phyloP scores from a whole-genome alignment of 768 basidiomycete genomes.

The Phanerochaete carnosa region DNA sequence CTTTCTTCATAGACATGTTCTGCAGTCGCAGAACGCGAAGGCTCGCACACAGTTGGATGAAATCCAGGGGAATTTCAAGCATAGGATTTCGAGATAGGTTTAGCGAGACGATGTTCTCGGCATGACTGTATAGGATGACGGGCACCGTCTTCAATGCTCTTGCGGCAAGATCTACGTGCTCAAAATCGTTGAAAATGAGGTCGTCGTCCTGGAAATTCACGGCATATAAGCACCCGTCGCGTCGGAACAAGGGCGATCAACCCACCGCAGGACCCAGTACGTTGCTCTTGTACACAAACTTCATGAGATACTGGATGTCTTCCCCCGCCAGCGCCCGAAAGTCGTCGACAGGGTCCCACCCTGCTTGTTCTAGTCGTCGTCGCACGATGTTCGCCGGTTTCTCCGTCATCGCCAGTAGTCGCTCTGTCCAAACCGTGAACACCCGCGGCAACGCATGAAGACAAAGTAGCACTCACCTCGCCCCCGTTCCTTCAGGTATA shows the following conservation, averaged over 20 bases:
- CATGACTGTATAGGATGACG: slow-evolving; percentile 78
- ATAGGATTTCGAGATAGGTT: slow-evolving; percentile 93
- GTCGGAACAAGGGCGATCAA: slow-evolving; percentile 10
- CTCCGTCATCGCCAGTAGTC: slow-evolving; percentile 78
- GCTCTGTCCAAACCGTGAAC: slow-evolving; percentile 47
- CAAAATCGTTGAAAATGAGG: slow-evolving; percentile 64
- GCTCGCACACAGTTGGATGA: slow-evolving; percentile 82
- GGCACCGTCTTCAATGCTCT: slow-evolving; percentile 86
- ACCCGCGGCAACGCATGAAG: neutral
- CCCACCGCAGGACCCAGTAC: slow-evolving; percentile 61
- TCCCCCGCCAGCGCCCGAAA: slow-evolving; percentile 73
- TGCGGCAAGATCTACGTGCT: slow-evolving; percentile 78
- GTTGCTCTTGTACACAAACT: slow-evolving; percentile 86
- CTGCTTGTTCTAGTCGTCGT: slow-evolving; percentile 82
- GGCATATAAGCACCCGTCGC: neutral
- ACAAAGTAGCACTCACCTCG: slow-evolving; percentile 48
- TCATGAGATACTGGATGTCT: slow-evolving; percentile 80
- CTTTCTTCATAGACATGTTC: slow-evolving; percentile 92
- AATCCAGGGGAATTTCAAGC: slow-evolving; percentile 94
- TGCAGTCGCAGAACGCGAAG: slow-evolving; percentile 85
- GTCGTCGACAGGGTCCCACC: slow-evolving; percentile 80
- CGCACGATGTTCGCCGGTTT: slow-evolving; percentile 82
- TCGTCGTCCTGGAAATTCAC: slow-evolving; percentile 67
- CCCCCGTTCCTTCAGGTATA: slow-evolving; percentile 75
- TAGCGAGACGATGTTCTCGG: slow-evolving; percentile 78